Evolutionary conservation across 176 grass and related monocot species (phyloP).

Genomic region (Zoysia japonica): DNA sequence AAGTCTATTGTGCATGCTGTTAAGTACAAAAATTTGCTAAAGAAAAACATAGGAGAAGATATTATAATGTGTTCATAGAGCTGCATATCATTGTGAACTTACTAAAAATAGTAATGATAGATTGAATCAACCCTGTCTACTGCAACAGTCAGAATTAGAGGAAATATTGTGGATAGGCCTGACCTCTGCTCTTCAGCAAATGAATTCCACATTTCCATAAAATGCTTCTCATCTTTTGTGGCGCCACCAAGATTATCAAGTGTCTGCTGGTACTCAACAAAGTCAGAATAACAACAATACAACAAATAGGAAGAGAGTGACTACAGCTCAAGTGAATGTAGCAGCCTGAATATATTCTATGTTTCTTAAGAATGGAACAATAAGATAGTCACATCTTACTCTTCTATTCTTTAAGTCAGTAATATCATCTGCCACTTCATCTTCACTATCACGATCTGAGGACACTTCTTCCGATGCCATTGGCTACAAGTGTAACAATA

Average conservation of each 20-base stretch:
- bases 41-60: not conserved
- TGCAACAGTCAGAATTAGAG: not conserved
- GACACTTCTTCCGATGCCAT: conserved; percentile 91
- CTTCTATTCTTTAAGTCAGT: conserved; percentile 91
- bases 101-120: conserved; percentile 7
- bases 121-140: not conserved
- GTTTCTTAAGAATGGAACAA: not conserved
- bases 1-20: not conserved
- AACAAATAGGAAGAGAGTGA: conserved; percentile 28
- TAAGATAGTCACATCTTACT: conserved; percentile 56
- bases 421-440: conserved; percentile 95
- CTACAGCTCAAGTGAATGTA: not conserved
- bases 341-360: conserved; percentile 21
- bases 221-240: conserved; percentile 91
- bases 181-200: conserved; percentile 97
- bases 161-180: conserved; percentile 16
- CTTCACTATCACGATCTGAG: conserved; percentile 94
- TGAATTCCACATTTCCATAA: conserved; percentile 99
- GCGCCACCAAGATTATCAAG: conserved; percentile 99
- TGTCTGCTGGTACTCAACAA: conserved; percentile 55
- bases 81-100: not conserved
- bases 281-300: conserved; percentile 22
- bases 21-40: not conserved
- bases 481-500: conserved; percentile 61
- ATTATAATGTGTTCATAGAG: not conserved